phyloP scores from a whole-genome alignment of 176 grass and related monocot genomes.

The Carex kokanica region DNA sequence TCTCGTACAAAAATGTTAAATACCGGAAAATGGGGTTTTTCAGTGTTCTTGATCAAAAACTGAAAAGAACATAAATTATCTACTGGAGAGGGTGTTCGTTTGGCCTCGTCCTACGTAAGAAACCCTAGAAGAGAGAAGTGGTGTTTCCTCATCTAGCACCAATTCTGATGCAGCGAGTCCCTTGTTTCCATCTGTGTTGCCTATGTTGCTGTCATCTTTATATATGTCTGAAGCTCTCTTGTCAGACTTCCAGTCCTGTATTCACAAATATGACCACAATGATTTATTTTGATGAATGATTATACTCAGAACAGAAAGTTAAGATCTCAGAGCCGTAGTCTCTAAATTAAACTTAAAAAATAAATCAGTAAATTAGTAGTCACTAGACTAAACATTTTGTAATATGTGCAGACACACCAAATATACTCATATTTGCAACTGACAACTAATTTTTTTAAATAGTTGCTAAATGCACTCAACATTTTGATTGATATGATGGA shows the following conservation, averaged over 20 bases:
- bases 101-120: slow-evolving; percentile 74
- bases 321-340: background rate
- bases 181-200: slow-evolving; percentile 34
- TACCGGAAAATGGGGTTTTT: slow-evolving; percentile 17
- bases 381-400: slow-evolving; percentile 2
- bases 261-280: background rate
- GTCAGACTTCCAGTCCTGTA: slow-evolving; percentile 57
- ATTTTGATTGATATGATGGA: background rate
- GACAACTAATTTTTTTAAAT: background rate
- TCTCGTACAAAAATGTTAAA: slow-evolving; percentile 15
- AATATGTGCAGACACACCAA: background rate
- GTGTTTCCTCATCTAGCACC: slow-evolving; percentile 66
- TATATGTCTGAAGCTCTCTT: slow-evolving; percentile 56
- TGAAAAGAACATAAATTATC: slow-evolving; percentile 40
- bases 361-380: background rate
- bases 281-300: background rate
- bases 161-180: slow-evolving; percentile 45
- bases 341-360: background rate
- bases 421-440: slow-evolving; percentile 10
- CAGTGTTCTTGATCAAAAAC: slow-evolving; percentile 28
- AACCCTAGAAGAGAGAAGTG: slow-evolving; percentile 59
- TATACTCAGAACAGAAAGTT: slow-evolving; percentile 5
- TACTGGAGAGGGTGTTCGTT: slow-evolving; percentile 47
- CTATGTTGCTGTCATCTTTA: slow-evolving; percentile 41
- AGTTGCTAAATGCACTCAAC: background rate